phyloP scores from a whole-genome alignment of 1,139 yeast species.

The Magnusiomyces fungicola region DNA sequence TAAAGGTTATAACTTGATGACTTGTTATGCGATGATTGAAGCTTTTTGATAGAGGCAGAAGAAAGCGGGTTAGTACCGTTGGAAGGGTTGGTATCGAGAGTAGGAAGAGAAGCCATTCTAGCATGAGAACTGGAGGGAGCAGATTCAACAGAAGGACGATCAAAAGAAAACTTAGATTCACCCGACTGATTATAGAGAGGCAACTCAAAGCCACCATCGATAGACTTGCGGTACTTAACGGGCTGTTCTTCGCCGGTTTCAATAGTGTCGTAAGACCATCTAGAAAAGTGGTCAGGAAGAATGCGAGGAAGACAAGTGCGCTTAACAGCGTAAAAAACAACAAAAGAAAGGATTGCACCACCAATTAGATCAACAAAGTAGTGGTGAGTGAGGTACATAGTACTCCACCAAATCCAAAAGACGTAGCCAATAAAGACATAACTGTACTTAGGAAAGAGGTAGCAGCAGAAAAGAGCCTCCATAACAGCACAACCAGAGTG shows the following conservation, averaged over 20 bases:
- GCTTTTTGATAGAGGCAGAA: background rate
- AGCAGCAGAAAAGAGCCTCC: slow-evolving; percentile 80
- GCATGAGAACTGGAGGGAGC: slow-evolving; percentile 7
- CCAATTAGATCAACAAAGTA: slow-evolving; percentile 88
- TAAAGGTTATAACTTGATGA: slow-evolving; percentile 1
- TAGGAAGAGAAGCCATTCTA: slow-evolving; percentile 10
- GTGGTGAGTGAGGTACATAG: slow-evolving; percentile 95
- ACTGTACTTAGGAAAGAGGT: slow-evolving; percentile 65
- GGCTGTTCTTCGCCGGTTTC: slow-evolving; percentile 31
- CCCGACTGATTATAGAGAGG: slow-evolving; percentile 14
- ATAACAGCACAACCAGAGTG: slow-evolving; percentile 92
- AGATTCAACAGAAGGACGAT: slow-evolving; percentile 1
- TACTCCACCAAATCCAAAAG: slow-evolving; percentile 95
- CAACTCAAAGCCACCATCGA: slow-evolving; percentile 28
- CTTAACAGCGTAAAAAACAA: slow-evolving; percentile 66
- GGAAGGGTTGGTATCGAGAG: slow-evolving; percentile 16
- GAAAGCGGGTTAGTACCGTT: background rate
- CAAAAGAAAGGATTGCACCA: slow-evolving; percentile 71
- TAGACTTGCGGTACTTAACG: slow-evolving; percentile 28
- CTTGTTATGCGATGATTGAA: background rate
- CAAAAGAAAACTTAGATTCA: slow-evolving; percentile 1
- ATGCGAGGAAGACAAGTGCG: slow-evolving; percentile 67
- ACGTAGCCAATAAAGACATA: slow-evolving; percentile 68
- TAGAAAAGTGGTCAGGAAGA: slow-evolving; percentile 56
- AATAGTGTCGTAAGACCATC: slow-evolving; percentile 69